Base-by-base conservation (phyloP, 2,329 filamentous ascomycete genomes). In the Aspergillus amoenus region DNA sequence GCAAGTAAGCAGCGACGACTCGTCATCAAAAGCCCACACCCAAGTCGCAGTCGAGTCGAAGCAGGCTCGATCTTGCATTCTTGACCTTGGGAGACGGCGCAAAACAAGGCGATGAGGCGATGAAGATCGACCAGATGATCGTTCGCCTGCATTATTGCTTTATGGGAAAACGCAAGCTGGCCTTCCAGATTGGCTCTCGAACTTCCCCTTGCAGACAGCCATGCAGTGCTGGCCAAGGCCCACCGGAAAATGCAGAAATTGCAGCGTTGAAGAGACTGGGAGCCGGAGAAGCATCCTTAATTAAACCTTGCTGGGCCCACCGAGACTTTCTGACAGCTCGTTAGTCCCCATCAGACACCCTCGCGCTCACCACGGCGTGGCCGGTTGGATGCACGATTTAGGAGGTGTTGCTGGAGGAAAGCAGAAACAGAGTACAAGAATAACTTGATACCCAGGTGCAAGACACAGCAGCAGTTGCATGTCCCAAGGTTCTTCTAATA, bases 231-330 rank as follows among this genome's bases (percentile, higher is more conserved):
- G 55, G 67, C 68, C 68, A 69, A 69, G 70, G 52, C 52, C 43
- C 52, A 59, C 51, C 56, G 65, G 34, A 72, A 63, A 52, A 62
- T 58, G 62, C 66, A 48, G 61, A 64, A 52, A 52, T 52, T 45
- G 50, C 50, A 52, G 50, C 12, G 15, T 37, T 13, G 34, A 37
- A 37, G 34, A 37, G 34, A 37, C 34, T 37, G 15, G 4, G 34
- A 37, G 34, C 34, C n/a, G 12, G 12, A n/a, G 34, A n/a, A 65
- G 63, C 67, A 72, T 70, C 71, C 71, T 73, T 74, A 72, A 74
- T 74, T 58, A 73, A 73, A 74, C 71, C 69, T 71, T 73, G 65
- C 63, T 44, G 50, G 56, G 61, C 55, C 63, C 67, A 62, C 55
- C 57, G 34, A 15, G 4, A 7, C 13, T 54, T 58, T 60, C 44